phyloP scores from a whole-genome alignment of 1,139 yeast species.

The Blastobotrys persicus region DNA sequence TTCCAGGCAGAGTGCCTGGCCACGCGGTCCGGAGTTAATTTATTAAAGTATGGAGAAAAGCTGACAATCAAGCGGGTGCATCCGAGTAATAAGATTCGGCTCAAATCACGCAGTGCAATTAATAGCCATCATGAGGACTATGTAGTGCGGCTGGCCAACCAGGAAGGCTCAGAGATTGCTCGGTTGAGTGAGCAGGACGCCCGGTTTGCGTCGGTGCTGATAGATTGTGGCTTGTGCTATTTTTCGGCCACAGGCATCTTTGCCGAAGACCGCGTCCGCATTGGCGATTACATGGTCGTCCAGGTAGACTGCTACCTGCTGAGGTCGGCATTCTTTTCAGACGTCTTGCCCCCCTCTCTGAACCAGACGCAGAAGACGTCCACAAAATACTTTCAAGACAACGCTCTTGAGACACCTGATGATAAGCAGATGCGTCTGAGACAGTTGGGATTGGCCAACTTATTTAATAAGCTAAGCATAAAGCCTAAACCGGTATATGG shows the following conservation, averaged over 20 bases:
- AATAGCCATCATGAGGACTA: slow-evolving; percentile 27
- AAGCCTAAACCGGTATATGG: slow-evolving; percentile 15
- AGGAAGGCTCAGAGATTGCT: slow-evolving; percentile 62
- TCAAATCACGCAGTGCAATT: slow-evolving; percentile 7
- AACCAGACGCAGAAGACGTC: slow-evolving; percentile 4
- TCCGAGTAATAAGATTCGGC: slow-evolving; percentile 10
- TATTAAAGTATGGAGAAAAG: slow-evolving; percentile 51
- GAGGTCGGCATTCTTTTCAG: slow-evolving; percentile 48
- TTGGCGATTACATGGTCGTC: slow-evolving; percentile 69
- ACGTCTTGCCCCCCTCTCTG: slow-evolving; percentile 22
- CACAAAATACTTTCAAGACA: slow-evolving; percentile 25
- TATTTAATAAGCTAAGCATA: slow-evolving; percentile 53
- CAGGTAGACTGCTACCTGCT: slow-evolving; percentile 63
- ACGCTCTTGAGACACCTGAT: slow-evolving; percentile 49
- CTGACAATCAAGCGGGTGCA: slow-evolving; percentile 40
- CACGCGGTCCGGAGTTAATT: slow-evolving; percentile 64
- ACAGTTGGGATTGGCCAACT: slow-evolving; percentile 54
- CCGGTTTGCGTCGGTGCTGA: slow-evolving; percentile 60
- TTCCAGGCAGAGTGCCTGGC: slow-evolving; percentile 78
- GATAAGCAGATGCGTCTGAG: slow-evolving; percentile 55
- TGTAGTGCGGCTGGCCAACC: slow-evolving; percentile 36
- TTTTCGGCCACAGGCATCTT: slow-evolving; percentile 63
- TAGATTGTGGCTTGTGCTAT: slow-evolving; percentile 54
- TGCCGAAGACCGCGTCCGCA: slow-evolving; percentile 55
- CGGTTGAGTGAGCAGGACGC: slow-evolving; percentile 74